Conservation (phyloP, 164 flowering plant genomes). For the Euptelea pleiosperma region DNA sequence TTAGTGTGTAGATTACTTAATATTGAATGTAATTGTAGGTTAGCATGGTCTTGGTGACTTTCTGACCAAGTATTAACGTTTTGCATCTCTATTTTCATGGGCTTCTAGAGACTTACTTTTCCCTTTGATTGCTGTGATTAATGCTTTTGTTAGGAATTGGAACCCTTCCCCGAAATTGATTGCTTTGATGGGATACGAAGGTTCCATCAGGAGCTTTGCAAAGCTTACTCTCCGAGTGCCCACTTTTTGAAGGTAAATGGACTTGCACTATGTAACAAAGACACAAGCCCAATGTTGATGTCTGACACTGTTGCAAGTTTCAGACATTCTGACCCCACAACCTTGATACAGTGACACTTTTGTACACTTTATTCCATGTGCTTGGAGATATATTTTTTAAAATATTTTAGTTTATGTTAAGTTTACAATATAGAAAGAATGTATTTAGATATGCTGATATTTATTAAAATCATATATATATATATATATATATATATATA, state of each 20-base stretch:
- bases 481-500: too few relatives aligned
- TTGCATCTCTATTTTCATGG: neutral
- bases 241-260: conserved; percentile 67
- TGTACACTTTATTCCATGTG: too few relatives aligned
- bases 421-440: too few relatives aligned
- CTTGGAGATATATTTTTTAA: too few relatives aligned
- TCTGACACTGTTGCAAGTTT: too few relatives aligned
- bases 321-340: too few relatives aligned
- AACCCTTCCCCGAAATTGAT: conserved; percentile 78
- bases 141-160: conserved; percentile 56
- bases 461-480: too few relatives aligned
- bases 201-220: conserved; percentile 63
- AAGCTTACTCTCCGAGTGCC: conserved; percentile 56
- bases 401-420: too few relatives aligned
- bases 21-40: neutral
- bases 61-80: neutral
- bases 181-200: conserved; percentile 55
- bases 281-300: too few relatives aligned
- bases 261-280: too few relatives aligned
- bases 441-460: too few relatives aligned
- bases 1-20: neutral
- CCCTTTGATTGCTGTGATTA: neutral
- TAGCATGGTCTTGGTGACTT: neutral
- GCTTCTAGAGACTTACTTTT: neutral
- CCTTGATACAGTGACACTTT: too few relatives aligned